Conservation (phyloP, 148 eudicot genomes). For the Arbutus unedo region DNA sequence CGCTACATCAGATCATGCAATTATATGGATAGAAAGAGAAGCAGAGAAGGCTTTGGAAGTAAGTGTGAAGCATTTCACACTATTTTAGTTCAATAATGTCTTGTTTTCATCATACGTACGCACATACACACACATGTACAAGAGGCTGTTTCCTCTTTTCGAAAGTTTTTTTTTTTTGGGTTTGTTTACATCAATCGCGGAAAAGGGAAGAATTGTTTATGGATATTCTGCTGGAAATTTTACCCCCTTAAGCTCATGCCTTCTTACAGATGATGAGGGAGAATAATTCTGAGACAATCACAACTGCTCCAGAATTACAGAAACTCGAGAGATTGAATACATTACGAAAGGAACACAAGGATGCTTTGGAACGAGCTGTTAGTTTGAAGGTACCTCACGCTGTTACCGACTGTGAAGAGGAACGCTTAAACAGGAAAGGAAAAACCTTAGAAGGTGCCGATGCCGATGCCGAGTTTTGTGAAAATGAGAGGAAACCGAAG, state of each 20-base stretch:
- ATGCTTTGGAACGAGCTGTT: slow-evolving; percentile 84
- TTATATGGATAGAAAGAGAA: slow-evolving; percentile 87
- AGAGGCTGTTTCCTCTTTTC: no score
- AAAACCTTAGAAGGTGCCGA: not conserved
- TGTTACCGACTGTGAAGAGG: slow-evolving; percentile 30
- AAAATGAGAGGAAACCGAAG: slow-evolving; percentile 17
- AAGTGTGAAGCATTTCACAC: slow-evolving; percentile 1
- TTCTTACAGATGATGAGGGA: slow-evolving; percentile 57
- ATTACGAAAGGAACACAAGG: slow-evolving; percentile 72
- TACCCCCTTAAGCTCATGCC: not conserved
- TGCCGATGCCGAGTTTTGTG: not conserved
- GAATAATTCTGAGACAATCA: slow-evolving; percentile 33
- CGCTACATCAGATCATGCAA: slow-evolving; percentile 88
- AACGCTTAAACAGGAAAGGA: slow-evolving; percentile 17
- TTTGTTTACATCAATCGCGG: no score
- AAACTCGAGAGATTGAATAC: slow-evolving; percentile 66
- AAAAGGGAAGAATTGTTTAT: not conserved
- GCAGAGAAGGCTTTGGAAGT: slow-evolving; percentile 32
- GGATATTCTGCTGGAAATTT: not conserved
- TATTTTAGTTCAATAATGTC: not conserved
- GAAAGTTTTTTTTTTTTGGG: no score
- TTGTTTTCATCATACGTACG: not conserved
- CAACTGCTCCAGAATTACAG: slow-evolving; percentile 60
- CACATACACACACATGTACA: no score
- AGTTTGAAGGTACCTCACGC: slow-evolving; percentile 86